These are phyloP conservation scores for Elongisporangium senticosum DNA, from an alignment of 352 stramenopile species.

Conservation along the genomic window DNA sequence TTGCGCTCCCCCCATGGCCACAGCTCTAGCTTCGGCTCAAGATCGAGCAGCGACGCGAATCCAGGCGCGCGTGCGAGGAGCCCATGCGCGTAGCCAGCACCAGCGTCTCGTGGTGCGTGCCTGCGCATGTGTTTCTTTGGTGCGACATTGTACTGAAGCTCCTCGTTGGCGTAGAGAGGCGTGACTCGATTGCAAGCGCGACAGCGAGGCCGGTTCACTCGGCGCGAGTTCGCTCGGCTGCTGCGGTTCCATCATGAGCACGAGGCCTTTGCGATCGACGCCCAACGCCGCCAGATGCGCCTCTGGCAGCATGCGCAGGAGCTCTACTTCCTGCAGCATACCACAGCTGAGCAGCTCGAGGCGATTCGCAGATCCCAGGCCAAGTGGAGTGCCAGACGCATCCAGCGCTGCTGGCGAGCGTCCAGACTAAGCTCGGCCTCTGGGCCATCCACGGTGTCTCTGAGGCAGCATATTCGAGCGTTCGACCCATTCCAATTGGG, in stretches of 20 bases:
- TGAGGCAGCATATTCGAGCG: slow-evolving; percentile 18
- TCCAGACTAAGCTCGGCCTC: background rate
- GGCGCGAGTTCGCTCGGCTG: slow-evolving; percentile 41
- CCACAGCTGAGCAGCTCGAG: slow-evolving; percentile 38
- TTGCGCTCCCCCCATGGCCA: background rate
- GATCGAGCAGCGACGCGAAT: slow-evolving; percentile 46
- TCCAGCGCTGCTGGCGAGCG: slow-evolving; percentile 44
- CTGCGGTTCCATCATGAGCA: slow-evolving; percentile 52
- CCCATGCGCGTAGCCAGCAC: slow-evolving; percentile 23
- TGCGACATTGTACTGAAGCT: slow-evolving; percentile 3
- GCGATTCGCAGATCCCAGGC: slow-evolving; percentile 39
- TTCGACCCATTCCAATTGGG: slow-evolving; percentile 29
- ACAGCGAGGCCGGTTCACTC: slow-evolving; percentile 51
- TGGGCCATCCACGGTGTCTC: slow-evolving; percentile 1
- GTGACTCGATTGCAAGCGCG: slow-evolving; percentile 49
- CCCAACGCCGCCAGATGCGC: slow-evolving; percentile 34
- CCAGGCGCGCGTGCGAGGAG: slow-evolving; percentile 46
- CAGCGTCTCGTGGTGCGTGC: slow-evolving; percentile 25
- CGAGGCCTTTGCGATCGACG: slow-evolving; percentile 34
- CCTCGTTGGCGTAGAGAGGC: slow-evolving; percentile 21
- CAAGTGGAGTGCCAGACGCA: slow-evolving; percentile 24
- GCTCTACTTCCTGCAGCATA: slow-evolving; percentile 61
- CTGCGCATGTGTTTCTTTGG: slow-evolving; percentile 2
- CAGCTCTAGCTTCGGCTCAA: background rate
- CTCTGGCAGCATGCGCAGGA: slow-evolving; percentile 64